Evolutionary conservation across 2,329 filamentous ascomycete species (phyloP).

Genomic region (Aspergillus proliferans): DNA sequence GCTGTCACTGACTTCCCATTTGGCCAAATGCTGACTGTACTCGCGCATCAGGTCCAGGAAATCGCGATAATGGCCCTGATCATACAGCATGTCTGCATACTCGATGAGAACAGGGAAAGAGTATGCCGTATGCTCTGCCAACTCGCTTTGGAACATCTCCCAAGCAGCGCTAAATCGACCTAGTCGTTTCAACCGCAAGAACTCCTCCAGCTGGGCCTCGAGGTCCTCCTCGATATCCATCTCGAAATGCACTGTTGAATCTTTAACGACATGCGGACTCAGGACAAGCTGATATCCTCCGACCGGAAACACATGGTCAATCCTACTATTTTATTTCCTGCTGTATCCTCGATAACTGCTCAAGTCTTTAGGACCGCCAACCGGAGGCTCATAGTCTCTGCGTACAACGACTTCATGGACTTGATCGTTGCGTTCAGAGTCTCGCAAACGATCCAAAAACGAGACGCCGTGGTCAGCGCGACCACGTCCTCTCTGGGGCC

Average conservation of each 20-base stretch:
- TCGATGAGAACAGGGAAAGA: constrained; percentile 6
- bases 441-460: no score
- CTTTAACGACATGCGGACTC: not conserved
- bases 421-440: no score
- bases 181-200: constrained; percentile 11
- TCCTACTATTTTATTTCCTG: not conserved
- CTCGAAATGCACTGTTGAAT: constrained; percentile 7
- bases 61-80: constrained; percentile 5
- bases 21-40: not conserved
- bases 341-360: no score
- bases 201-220: constrained; percentile 10
- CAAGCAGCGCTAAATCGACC: constrained; percentile 10
- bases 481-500: no score
- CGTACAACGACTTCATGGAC: no score
- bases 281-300: not conserved
- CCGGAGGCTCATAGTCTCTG: no score
- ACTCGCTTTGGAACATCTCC: constrained; percentile 7
- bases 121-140: constrained; percentile 2
- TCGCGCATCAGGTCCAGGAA: not conserved
- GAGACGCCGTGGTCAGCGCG: no score
- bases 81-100: constrained; percentile 11
- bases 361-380: no score
- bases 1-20: not conserved
- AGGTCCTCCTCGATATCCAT: constrained; percentile 5
- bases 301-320: not conserved